Conservation (phyloP, 768 basidiomycete species). For the Epithele typhae region DNA sequence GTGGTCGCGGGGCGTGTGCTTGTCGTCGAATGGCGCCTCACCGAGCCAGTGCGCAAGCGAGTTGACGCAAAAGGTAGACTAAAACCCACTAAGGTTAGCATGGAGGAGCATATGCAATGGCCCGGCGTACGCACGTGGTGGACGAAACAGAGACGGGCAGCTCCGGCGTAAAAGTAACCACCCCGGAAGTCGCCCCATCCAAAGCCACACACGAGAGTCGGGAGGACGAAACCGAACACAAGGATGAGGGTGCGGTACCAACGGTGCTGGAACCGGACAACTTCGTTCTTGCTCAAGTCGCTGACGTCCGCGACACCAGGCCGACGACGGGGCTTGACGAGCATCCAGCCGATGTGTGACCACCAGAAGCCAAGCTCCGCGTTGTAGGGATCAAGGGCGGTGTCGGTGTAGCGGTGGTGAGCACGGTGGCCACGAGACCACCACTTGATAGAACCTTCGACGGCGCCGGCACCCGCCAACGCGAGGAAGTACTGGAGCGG, state of each 20-base stretch:
- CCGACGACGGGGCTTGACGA: constrained; percentile 84
- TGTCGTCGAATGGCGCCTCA: constrained; percentile 90
- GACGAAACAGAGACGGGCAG: constrained; percentile 76
- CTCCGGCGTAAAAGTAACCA: constrained; percentile 82
- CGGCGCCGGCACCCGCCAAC: constrained; percentile 83
- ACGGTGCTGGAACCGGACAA: constrained; percentile 86
- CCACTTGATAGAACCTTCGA: constrained; percentile 98
- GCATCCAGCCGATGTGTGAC: constrained; percentile 92
- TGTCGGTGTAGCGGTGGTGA: constrained; percentile 96
- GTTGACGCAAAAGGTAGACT: constrained; percentile 97
- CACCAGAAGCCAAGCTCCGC: constrained; percentile 85
- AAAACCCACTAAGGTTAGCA: constrained; percentile 27
- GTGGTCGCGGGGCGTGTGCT: constrained; percentile 90
- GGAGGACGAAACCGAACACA: constrained; percentile 65
- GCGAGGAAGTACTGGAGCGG: constrained; percentile 86
- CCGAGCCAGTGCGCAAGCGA: constrained; percentile 97
- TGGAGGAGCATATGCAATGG: too few relatives aligned
- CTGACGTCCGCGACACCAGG: constrained; percentile 89
- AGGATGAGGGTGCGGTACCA: constrained; percentile 71
- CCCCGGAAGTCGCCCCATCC: constrained; percentile 85
- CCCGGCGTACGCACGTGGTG: constrained; percentile 69
- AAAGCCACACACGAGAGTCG: constrained; percentile 73
- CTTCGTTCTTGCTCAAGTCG: constrained; percentile 73
- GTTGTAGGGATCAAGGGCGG: constrained; percentile 93
- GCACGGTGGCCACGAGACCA: constrained; percentile 98